Evolutionary conservation across 2,329 filamentous ascomycete genomes (phyloP), one percentile per base, ranked within the genome.

Genomic region (Thermomyces lanuginosus): DNA sequence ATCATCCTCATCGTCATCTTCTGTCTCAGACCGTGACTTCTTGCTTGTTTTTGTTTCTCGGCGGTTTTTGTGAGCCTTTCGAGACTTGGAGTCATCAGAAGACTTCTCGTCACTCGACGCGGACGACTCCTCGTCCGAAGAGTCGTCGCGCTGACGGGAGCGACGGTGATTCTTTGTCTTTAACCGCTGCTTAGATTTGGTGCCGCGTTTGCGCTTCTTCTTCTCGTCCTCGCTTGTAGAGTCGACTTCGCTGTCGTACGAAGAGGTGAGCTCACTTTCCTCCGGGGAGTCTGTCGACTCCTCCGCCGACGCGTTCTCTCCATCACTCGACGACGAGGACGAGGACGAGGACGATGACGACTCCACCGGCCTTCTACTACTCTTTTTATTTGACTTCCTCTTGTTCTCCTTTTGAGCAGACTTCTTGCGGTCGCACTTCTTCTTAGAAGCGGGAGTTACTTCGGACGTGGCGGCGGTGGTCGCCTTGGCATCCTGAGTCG

Each of bases 131-230:
- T 39, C 40, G 12, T 48, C 46, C 0, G 42, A 43, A 7, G 44
- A 39, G 4, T 43, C 35, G 8, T 48, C 47, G 33, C 36, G 42
- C 41, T 42, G 51, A 46, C 41, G 48, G 5, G 49, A 37, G 31
- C 50, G 54, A 22, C 46, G 42, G 18, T 21, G 29, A 17, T 26
- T 29, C 42, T 54, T 60, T 21, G 48, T 52, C 41, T 56, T 49
- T 26, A 38, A 41, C 6, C 44, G 37, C 22, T 46, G 52, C 16
- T 39, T 32, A 1, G 38, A 32, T 30, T 50, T 48, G 19, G 43
- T 53, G 4, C 51, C 54, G 6, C 44, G 44, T 38, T 51, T 57
- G 29, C 40, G 38, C 34, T 44, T 40, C 28, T 56, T 55, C 27
- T 49, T 40, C 26, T 53, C 46, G 34, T 29, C 44, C 37, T 43